Base-by-base conservation (phyloP, 768 basidiomycete species). In the Coprinopsis strossmayeri region DNA sequence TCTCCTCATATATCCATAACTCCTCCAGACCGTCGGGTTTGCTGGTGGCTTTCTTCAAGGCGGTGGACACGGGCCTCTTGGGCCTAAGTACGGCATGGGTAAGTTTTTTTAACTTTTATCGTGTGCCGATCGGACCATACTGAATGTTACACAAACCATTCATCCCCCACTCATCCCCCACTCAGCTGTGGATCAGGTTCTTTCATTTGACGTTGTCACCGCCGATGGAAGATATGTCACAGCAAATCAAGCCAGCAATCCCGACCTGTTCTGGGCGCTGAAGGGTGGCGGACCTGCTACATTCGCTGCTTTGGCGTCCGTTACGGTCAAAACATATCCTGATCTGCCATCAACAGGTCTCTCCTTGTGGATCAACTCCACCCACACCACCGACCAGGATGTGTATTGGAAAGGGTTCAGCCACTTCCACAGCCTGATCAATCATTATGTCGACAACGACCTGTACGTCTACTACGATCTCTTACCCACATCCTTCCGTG, bases 181-280 rank as follows among this genome's bases (percentile, higher is more conserved):
- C 21, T 1, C 26, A 49, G 48, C 58, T 9, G 64, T 59, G 0
- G 67, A 67, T 51, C 57, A 63, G 20, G 58, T 56, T 9, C 53
- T 66, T 13, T 52, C 64, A 49, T 67, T 70, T 53, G 66, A 65
- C 37, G 60, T 74, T 21, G 67, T 75, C 40, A 72, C 70, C 0
- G 67, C 73, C 0, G 62, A 68, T 47, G 74, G 73, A 1, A 38
- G 58, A 27, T 51, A 62, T 45, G 61, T 65, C 17, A 62, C 61
- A 1, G 71, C 66, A 9, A 72, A 71, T 52, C 58, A 56, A 1
- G 58, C 53, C 18, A 59, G 69, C 44, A 66, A 74, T 45, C n/a
- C 55, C 11, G 73, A 76, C 42, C 64, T 76, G 0, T 74, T 72
- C 57, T 74, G 66, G 61, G 73, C 69, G 0, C 50, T 76, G 13